Base-by-base conservation (phyloP, 176 grass and related monocot species). In the Melocanna baccifera region DNA sequence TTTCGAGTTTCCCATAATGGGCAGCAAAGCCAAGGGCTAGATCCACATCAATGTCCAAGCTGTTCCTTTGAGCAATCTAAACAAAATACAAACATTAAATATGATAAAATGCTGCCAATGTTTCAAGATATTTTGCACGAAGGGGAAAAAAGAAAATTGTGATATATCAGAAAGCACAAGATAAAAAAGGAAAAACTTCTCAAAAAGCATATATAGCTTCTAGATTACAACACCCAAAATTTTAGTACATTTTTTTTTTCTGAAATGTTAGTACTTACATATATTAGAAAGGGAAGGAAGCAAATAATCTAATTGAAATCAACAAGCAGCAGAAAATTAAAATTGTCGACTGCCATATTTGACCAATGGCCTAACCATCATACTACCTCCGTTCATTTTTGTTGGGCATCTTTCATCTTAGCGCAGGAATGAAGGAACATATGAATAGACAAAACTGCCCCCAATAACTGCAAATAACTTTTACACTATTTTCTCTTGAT, bases 11-110 rank as follows among this genome's bases (percentile, higher is more conserved):
- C 56, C 83, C 87, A 34, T 93, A 98, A 87, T 98, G 93, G 20
- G 96, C 87, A 18, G 93, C 96, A 88, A 98, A 98, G 41, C 89
- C 96, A 83, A 98, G 86, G 22, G 96, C 96, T 86, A 98, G 93
- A 87, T 98, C 96, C 67, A 94, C 96, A 75, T 98, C 96, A 47
- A 98, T 92, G 86, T 98, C 93, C 85, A 98, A 86, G 69, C 96
- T 98, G 77, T 98, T 98, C 76, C 91, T 81, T 80, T 92, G 96
- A 85, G 93, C 93, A 90, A 98, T 92, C 96, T 98, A 84, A 86
- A 79, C 28, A 79, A 14, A 86, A 67, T 75, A 41, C 22, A 90
- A 80, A 78, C n/a, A 86, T 79, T 40, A 79, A 79, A 80, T 79
- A 58, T 14, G 52, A 87, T 48, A 77, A 66, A 59, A 78, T n/a